A percentile compares a stretch with the other conserved stretches of the same genome.
Conservation (phyloP, 2,329 filamentous ascomycete genomes). For the Penicillium italicum region DNA sequence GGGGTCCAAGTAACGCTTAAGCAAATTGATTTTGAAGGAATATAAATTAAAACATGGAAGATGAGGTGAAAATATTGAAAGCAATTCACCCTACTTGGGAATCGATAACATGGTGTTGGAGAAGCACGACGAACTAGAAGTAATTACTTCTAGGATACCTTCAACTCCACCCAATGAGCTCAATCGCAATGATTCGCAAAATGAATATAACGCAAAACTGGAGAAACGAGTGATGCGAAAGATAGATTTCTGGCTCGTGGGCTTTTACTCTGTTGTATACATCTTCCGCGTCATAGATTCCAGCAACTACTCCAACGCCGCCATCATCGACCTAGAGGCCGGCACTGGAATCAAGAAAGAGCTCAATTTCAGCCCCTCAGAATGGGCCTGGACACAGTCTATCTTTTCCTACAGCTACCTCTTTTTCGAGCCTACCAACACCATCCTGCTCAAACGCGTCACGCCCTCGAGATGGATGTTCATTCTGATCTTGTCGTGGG, state of each 20-base stretch:
- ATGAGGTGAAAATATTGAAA: background rate
- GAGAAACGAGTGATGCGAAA: conserved; percentile 34
- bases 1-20: background rate
- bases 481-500: conserved; percentile 36
- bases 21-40: too few relatives aligned
- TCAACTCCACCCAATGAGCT: conserved; percentile 5
- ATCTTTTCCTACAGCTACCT: conserved; percentile 44
- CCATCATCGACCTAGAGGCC: conserved; percentile 42
- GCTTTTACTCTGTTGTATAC: conserved; percentile 39
- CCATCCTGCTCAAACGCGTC: conserved; percentile 37
- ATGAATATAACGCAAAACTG: conserved; percentile 15
- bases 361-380: conserved; percentile 29
- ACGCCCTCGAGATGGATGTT: conserved; percentile 38
- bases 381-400: conserved; percentile 42
- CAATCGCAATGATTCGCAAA: background rate
- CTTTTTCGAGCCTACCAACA: conserved; percentile 41
- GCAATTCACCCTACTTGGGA: background rate
- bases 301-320: conserved; percentile 41
- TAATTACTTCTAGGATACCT: conserved; percentile 3
- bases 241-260: conserved; percentile 32
- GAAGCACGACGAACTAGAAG: conserved; percentile 2
- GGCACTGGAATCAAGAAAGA: conserved; percentile 42
- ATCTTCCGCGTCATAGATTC: conserved; percentile 42
- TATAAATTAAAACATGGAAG: background rate
- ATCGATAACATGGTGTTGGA: background rate